A percentile compares a stretch with the other conserved stretches of the same genome.
phyloP scores from a whole-genome alignment of 83 land plant genomes.

The Picea abies region DNA sequence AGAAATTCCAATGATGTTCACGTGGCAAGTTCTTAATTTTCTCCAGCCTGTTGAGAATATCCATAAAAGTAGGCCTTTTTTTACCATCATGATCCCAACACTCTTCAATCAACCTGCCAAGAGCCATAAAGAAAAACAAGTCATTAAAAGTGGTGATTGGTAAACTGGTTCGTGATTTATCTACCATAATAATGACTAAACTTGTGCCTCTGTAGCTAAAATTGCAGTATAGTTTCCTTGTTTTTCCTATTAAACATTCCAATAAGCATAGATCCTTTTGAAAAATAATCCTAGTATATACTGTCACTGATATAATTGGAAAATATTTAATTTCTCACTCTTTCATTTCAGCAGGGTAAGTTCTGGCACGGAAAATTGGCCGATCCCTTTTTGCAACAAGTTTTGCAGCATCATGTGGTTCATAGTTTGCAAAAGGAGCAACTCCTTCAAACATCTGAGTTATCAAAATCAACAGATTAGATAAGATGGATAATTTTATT shows the following conservation, averaged over 20 bases:
- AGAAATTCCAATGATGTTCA: slow-evolving; percentile 62
- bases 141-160: neutral
- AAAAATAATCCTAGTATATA: neutral
- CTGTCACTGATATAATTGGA: neutral
- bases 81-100: slow-evolving; percentile 77
- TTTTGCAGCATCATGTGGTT: slow-evolving; percentile 89
- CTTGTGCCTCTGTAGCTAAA: neutral
- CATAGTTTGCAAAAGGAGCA: slow-evolving; percentile 63
- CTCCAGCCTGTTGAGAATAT: slow-evolving; percentile 70
- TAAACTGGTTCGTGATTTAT: slow-evolving; percentile 1
- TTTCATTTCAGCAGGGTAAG: slow-evolving; percentile 57
- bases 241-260: neutral
- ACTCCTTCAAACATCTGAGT: slow-evolving; percentile 81
- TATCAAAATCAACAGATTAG: neutral
- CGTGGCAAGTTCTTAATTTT: slow-evolving; percentile 50
- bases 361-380: slow-evolving; percentile 68
- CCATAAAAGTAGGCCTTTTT: slow-evolving; percentile 66
- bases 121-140: neutral
- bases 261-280: neutral
- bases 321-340: slow-evolving; percentile 42
- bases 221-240: neutral
- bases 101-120: slow-evolving; percentile 56
- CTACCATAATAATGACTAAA: too few relatives aligned
- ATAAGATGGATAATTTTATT: too few relatives aligned
- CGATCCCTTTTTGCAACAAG: slow-evolving; percentile 74